phyloP scores from a whole-genome alignment of 495 filamentous ascomycete genomes.

The Eremomyces bilateralis region DNA sequence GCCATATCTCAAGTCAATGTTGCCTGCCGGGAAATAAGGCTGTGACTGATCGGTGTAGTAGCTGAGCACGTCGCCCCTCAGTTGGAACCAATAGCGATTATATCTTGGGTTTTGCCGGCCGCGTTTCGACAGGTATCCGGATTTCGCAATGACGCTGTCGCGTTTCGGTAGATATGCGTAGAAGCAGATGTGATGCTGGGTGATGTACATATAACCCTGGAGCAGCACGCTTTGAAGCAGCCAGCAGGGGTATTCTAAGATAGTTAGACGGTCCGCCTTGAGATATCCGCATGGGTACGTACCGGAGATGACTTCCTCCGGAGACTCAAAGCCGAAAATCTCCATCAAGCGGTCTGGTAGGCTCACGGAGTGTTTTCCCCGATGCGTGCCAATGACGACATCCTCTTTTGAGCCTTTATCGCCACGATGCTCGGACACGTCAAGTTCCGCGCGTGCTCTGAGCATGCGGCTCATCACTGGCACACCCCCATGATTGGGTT shows the following conservation, averaged over 20 bases:
- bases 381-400: conserved; percentile 11
- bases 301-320: conserved; percentile 73
- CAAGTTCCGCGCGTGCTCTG: conserved; percentile 51
- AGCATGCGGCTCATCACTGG: conserved; percentile 68
- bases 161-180: conserved; percentile 92
- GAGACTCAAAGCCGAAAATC: conserved; percentile 67
- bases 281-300: conserved; percentile 2
- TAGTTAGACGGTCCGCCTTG: conserved; percentile 4
- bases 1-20: conserved; percentile 81
- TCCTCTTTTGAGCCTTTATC: conserved; percentile 15
- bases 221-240: conserved; percentile 79
- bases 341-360: conserved; percentile 57
- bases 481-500: too few relatives aligned
- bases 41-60: conserved; percentile 73
- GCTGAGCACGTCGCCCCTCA: conserved; percentile 88
- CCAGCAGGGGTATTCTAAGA: conserved; percentile 78
- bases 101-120: conserved; percentile 78
- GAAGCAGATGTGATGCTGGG: conserved; percentile 80
- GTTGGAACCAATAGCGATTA: conserved; percentile 86
- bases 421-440: conserved; percentile 13
- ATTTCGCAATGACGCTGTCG: conserved; percentile 58
- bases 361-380: conserved; percentile 18
- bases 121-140: conserved; percentile 73
- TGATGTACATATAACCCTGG: conserved; percentile 95
- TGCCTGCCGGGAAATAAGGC: conserved; percentile 77